Evolutionary conservation across 2,329 filamentous ascomycete genomes (phyloP).

Genomic region (Colletotrichum tofieldiae): DNA sequence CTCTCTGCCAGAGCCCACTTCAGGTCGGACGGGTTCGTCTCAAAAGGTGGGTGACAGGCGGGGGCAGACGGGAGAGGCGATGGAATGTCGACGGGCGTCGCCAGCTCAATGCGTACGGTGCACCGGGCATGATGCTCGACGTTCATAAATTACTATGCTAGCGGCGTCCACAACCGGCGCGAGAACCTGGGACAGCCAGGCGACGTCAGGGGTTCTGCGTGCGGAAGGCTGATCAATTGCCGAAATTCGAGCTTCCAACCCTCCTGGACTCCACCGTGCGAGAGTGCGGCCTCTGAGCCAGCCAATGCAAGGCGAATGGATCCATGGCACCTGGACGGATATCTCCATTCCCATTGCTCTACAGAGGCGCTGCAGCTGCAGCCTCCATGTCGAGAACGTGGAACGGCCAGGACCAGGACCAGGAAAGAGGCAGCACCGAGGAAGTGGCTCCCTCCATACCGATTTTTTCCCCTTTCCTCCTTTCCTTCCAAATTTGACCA

Average conservation of each 20-base stretch:
- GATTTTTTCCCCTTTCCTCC: background rate
- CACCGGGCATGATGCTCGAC: background rate
- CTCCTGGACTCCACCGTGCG: conserved; percentile 2
- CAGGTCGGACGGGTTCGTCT: conserved; percentile 33
- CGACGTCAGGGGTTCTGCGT: conserved; percentile 30
- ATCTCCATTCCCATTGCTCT: background rate
- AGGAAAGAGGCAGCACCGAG: background rate
- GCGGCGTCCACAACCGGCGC: conserved; percentile 11
- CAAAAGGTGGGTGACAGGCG: background rate
- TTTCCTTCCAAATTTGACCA: background rate
- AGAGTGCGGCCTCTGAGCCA: background rate
- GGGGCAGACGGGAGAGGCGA: background rate
- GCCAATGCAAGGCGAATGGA: background rate
- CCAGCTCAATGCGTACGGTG: background rate
- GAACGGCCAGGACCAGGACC: conserved; percentile 1
- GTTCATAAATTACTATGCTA: background rate
- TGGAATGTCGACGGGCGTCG: background rate
- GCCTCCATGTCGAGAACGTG: background rate
- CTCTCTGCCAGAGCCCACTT: background rate
- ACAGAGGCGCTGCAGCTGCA: background rate
- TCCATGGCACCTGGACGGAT: background rate
- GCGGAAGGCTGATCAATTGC: conserved; percentile 41
- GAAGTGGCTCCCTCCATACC: background rate
- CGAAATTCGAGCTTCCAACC: conserved; percentile 29
- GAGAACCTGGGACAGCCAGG: conserved; percentile 21